A percentile compares a stretch with the other conserved stretches of the same genome.
Conservation (phyloP, 495 filamentous ascomycete genomes). For the Penicillium verhagenii region DNA sequence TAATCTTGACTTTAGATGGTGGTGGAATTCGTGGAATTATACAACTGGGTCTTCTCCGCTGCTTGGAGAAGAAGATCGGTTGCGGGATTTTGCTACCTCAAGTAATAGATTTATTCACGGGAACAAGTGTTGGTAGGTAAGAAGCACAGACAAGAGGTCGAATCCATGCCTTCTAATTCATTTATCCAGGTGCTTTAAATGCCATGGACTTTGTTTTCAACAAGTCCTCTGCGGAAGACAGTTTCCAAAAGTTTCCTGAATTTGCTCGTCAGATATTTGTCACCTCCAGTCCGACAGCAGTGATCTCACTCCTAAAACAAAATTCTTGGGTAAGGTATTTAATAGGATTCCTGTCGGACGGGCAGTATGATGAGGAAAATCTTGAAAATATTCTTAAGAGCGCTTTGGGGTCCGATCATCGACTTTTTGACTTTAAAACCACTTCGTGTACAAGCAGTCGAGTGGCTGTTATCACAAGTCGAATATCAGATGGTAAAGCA, state of each 20-base stretch:
- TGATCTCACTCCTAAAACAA: neutral
- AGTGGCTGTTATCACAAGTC: slow-evolving; percentile 20
- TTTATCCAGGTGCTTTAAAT: slow-evolving; percentile 1
- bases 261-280: slow-evolving; percentile 12
- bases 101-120: slow-evolving; percentile 53
- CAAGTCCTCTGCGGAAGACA: neutral
- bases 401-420: slow-evolving; percentile 4
- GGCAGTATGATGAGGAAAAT: slow-evolving; percentile 11
- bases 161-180: too few species aligned
- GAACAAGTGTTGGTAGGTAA: slow-evolving; percentile 52
- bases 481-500: slow-evolving; percentile 18
- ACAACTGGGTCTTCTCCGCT: slow-evolving; percentile 43
- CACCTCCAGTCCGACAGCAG: neutral
- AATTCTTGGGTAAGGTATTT: neutral
- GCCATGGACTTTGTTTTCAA: slow-evolving; percentile 7
- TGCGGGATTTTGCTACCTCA: slow-evolving; percentile 36
- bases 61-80: slow-evolving; percentile 41
- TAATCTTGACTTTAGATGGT: slow-evolving; percentile 58
- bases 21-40: slow-evolving; percentile 53
- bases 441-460: neutral
- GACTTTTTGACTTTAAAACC: slow-evolving; percentile 15
- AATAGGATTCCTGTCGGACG: slow-evolving; percentile 5
- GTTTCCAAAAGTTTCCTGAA: slow-evolving; percentile 13
- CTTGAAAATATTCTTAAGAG: slow-evolving; percentile 7
- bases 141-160: too few species aligned